Evolutionary conservation across 1,139 yeast genomes (phyloP), one percentile per base, ranked within the genome.

Genomic region (Geotrichum klebahnii): DNA sequence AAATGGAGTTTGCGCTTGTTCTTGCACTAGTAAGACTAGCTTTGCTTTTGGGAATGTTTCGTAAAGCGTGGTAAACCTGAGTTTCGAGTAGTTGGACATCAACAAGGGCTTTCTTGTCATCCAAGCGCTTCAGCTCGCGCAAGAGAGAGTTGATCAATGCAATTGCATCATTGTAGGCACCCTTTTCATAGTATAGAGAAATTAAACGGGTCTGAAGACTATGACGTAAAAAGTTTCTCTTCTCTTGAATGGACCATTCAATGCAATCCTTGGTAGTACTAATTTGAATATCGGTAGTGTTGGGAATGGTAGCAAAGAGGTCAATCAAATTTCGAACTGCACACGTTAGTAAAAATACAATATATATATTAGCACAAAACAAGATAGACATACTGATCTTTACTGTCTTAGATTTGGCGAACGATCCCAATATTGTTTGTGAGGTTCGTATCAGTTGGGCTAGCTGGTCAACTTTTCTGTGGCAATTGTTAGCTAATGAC

Each of bases 21-120:
- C 97, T 80, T 1, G 98, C 97, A 53, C 95, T 83, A 3, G 98
- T 90, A 59, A 94, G 76, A 3, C 97, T 83, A 4, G 97, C 97
- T 62, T 88, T 80, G 12, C 96, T 78, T 69, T 90, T 92, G n/a
- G 97, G 86, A 62, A 87, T 77, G 66, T 94, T 94, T 67, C 97
- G 79, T 61, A 94, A 75, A 24, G 95, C 90, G 67, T 90, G 97
- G 68, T 84, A 92, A 39, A 87, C 88, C 65, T 88, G 84, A 24
- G 94, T 78, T 67, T 94, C 98, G 59, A 92, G 78, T 59, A 94
- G 74, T 70, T 92, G 97, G 36, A 94, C 97, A 65, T 94, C 98
- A 9, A 94, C 96, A 52, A 94, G 78, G 32, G 96, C 87, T 48
- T 92, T 83, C 69, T 94, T 94, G 69, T 94, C 99, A 67, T 94